A percentile compares a stretch with the other conserved stretches of the same genome.
Conservation (phyloP, 2,329 filamentous ascomycete genomes). For the Cladophialophora yegresii region DNA sequence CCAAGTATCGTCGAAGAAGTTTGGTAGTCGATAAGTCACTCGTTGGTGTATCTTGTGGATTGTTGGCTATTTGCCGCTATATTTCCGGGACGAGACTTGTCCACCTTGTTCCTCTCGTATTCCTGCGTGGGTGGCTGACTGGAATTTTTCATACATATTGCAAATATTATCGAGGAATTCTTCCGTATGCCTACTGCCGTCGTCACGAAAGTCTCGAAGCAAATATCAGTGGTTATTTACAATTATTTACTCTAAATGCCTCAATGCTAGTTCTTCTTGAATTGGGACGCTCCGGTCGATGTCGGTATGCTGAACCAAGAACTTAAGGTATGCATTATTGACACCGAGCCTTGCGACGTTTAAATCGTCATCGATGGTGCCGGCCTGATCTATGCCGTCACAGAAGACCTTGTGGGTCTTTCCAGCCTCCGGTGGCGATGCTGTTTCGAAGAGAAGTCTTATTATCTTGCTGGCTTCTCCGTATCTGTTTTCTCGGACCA, state of each 20-base stretch:
- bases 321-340: conserved; percentile 1
- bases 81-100: background rate
- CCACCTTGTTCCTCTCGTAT: background rate
- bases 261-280: background rate
- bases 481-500: background rate
- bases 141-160: background rate
- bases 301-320: background rate
- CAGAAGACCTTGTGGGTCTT: background rate
- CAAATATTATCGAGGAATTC: background rate
- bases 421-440: background rate
- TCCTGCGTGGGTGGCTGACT: background rate
- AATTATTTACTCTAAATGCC: background rate
- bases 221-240: background rate
- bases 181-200: background rate
- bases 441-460: background rate
- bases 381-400: background rate
- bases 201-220: background rate
- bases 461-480: background rate
- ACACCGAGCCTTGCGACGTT: background rate
- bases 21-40: background rate
- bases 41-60: background rate
- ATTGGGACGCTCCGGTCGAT: background rate
- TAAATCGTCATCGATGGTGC: background rate
- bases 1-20: too few species aligned
- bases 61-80: background rate